A percentile compares a stretch with the other conserved stretches of the same genome.
Evolutionary conservation across 192 early-diverging fungal species (phyloP).

Genomic region (Rhizoclosmatium sp.): DNA sequence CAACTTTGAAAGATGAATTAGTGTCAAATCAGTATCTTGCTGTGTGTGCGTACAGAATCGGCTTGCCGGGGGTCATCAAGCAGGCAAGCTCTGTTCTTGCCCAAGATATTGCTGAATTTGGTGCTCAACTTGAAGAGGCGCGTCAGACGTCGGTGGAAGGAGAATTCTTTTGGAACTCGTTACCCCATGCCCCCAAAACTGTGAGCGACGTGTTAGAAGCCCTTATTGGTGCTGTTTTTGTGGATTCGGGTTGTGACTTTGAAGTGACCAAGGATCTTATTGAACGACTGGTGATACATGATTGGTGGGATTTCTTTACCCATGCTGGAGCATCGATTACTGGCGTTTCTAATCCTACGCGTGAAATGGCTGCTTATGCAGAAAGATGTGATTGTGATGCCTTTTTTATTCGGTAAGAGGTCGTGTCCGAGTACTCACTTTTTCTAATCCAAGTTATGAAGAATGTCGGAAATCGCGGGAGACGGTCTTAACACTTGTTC

Average conservation of each 20-base stretch:
- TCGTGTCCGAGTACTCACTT: not conserved
- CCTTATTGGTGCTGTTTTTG: slow-evolving; percentile 85
- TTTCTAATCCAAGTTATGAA: not conserved
- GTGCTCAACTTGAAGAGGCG: slow-evolving; percentile 27
- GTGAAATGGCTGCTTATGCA: slow-evolving; percentile 11
- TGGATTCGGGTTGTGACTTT: slow-evolving; percentile 79
- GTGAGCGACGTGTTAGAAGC: slow-evolving; percentile 89
- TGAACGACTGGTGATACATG: slow-evolving; percentile 21
- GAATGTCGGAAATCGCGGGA: not conserved
- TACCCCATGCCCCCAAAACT: slow-evolving; percentile 82
- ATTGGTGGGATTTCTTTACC: slow-evolving; percentile 36
- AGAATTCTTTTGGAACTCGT: slow-evolving; percentile 76
- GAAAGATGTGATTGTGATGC: slow-evolving; percentile 26
- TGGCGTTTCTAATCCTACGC: slow-evolving; percentile 15
- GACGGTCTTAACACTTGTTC: not conserved
- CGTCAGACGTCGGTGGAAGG: not conserved
- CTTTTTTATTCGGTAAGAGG: slow-evolving; percentile 8
- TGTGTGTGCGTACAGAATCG: slow-evolving; percentile 67
- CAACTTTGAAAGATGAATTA: slow-evolving; percentile 56
- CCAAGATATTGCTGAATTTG: slow-evolving; percentile 58
- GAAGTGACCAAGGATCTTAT: slow-evolving; percentile 52
- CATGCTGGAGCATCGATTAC: not conserved
- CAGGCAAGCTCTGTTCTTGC: slow-evolving; percentile 67
- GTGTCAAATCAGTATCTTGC: slow-evolving; percentile 89
- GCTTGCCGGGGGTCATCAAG: slow-evolving; percentile 72